phyloP scores from a whole-genome alignment of 208 protist species.

The Trypanosoma scelopori region DNA sequence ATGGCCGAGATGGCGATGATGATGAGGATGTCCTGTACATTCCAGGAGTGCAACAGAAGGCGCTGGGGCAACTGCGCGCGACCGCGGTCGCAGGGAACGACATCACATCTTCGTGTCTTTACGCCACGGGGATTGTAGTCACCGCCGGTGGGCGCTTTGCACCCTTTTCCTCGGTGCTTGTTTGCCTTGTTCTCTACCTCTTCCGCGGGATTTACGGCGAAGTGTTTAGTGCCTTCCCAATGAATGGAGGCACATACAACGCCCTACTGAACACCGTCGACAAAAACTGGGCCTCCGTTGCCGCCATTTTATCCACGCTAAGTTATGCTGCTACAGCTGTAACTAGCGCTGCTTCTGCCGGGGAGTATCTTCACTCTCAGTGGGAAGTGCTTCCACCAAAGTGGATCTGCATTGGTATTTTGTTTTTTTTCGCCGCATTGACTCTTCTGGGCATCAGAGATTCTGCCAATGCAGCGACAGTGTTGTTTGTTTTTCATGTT shows the following conservation, averaged over 20 bases:
- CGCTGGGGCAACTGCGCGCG: slow-evolving; percentile 31
- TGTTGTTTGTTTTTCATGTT: slow-evolving; percentile 76
- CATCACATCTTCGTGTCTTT: slow-evolving; percentile 57
- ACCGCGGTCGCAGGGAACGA: slow-evolving; percentile 60
- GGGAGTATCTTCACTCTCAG: slow-evolving; percentile 40
- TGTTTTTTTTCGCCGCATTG: slow-evolving; percentile 56
- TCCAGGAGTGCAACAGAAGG: slow-evolving; percentile 6
- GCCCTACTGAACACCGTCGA: slow-evolving; percentile 76
- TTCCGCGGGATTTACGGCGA: slow-evolving; percentile 61
- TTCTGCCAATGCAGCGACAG: slow-evolving; percentile 53
- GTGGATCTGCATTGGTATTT: slow-evolving; percentile 49
- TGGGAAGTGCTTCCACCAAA: slow-evolving; percentile 24
- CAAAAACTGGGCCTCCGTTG: slow-evolving; percentile 63
- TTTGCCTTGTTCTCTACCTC: slow-evolving; percentile 56
- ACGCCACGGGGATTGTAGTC: slow-evolving; percentile 41
- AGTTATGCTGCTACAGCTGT: slow-evolving; percentile 77
- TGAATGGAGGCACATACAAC: slow-evolving; percentile 86
- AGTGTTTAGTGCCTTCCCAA: slow-evolving; percentile 68
- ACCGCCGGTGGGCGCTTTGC: slow-evolving; percentile 44
- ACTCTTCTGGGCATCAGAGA: slow-evolving; percentile 66
- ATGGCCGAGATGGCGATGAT: neutral
- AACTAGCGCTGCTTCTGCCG: slow-evolving; percentile 45
- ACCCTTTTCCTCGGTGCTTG: slow-evolving; percentile 30
- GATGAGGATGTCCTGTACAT: slow-evolving; percentile 1
- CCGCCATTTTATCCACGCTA: slow-evolving; percentile 34